Conservation (phyloP, 345 rosid genomes). For the Murraya koenigii region DNA sequence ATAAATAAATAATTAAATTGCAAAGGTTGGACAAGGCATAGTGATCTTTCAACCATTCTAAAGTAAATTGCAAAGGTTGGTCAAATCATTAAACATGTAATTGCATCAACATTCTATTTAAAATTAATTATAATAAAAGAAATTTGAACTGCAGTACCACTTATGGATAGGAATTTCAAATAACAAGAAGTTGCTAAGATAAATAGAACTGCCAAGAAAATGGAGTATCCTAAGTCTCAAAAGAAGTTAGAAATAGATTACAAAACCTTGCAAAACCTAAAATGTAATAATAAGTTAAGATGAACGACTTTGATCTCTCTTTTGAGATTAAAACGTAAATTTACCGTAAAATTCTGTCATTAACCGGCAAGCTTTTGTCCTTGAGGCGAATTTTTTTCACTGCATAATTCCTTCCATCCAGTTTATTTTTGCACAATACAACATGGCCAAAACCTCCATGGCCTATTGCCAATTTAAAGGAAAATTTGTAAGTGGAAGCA, state of each 20-base stretch:
- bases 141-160: neutral
- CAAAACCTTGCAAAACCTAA: neutral
- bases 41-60: neutral
- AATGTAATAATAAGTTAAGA: neutral
- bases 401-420: constrained; percentile 98
- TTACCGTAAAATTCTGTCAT: constrained; percentile 84
- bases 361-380: constrained; percentile 73
- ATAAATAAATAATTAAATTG: neutral
- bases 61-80: neutral
- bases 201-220: neutral
- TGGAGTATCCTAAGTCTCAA: neutral
- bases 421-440: constrained; percentile 89
- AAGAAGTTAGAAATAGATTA: neutral
- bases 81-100: neutral
- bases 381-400: constrained; percentile 91
- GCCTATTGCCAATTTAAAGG: constrained; percentile 39
- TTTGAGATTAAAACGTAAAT: constrained; percentile 5
- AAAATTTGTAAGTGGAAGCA: neutral
- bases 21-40: neutral
- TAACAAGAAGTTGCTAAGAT: neutral
- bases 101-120: neutral
- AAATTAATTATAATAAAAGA: neutral
- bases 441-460: constrained; percentile 98
- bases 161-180: neutral
- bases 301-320: constrained; percentile 4